Conservation (phyloP, 108 stramenopile genomes). For the Pseudonitzschia pungens region DNA sequence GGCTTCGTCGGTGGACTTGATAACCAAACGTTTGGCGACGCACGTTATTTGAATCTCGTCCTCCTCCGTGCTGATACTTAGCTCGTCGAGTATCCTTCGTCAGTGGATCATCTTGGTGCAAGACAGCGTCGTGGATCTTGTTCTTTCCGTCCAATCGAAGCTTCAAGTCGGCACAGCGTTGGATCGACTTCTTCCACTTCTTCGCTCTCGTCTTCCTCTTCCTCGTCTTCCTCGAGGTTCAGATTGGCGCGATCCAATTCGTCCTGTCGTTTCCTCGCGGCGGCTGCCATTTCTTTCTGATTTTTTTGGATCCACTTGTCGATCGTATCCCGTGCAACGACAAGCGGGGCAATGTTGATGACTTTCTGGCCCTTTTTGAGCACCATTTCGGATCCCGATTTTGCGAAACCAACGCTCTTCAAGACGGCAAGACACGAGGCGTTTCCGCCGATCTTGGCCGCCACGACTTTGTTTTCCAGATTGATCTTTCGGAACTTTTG, state of each 20-base stretch:
- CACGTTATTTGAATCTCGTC: constrained; percentile 77
- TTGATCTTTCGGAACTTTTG: constrained; percentile 75
- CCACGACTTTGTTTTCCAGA: constrained; percentile 69
- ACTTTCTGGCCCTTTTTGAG: constrained; percentile 64
- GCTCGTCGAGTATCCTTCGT: constrained; percentile 38
- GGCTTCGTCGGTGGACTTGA: constrained; percentile 61
- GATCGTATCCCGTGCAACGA: constrained; percentile 71
- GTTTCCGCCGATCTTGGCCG: constrained; percentile 56
- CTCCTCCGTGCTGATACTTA: constrained; percentile 42
- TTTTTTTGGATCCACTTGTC: constrained; percentile 84
- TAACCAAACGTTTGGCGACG: constrained; percentile 68
- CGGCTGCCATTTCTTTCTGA: constrained; percentile 66
- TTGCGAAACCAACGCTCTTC: constrained; percentile 65
- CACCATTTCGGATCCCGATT: constrained; percentile 39
- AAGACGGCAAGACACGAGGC: constrained; percentile 56
- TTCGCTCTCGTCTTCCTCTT: constrained; percentile 32
- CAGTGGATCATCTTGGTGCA: constrained; percentile 61
- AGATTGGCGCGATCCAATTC: constrained; percentile 52
- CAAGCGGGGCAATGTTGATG: constrained; percentile 69
- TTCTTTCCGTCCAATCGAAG: constrained; percentile 77
- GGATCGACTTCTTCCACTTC: constrained; percentile 54
- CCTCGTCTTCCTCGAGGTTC: constrained; percentile 42
- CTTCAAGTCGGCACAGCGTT: constrained; percentile 45
- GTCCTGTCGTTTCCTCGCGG: constrained; percentile 66
- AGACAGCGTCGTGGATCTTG: constrained; percentile 56